Percentiles rank a stretch among this genome's conserved stretches.
These are phyloP conservation scores for Brettanomyces bruxellensis DNA, from an alignment of 805 yeast genomes.

Conservation along the genomic window DNA sequence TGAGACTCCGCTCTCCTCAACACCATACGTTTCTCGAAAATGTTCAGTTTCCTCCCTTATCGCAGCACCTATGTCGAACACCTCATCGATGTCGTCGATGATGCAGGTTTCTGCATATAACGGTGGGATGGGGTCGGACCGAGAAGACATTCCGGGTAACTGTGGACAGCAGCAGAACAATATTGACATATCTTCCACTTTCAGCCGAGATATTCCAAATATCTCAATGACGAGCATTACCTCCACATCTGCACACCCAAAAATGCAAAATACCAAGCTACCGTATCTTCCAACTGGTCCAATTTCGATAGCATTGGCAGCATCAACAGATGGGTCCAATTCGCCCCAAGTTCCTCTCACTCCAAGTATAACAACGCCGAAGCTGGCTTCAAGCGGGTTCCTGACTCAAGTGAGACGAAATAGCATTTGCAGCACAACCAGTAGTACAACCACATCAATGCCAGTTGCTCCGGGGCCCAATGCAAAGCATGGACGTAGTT, in stretches of 20 bases:
- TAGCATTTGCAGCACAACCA: slow-evolving; percentile 1
- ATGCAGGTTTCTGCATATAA: background rate
- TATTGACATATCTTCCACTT: too few relatives aligned
- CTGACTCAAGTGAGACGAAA: background rate
- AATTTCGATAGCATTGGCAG: too few relatives aligned
- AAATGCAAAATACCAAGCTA: too few relatives aligned
- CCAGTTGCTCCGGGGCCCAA: too few relatives aligned
- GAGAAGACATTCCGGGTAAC: too few relatives aligned
- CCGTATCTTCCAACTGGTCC: too few relatives aligned
- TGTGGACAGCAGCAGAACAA: too few relatives aligned
- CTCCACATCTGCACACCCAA: too few relatives aligned
- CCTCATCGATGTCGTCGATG: background rate
- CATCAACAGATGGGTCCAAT: too few relatives aligned
- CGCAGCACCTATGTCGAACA: background rate
- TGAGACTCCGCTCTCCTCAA: too few relatives aligned
- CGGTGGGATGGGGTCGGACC: background rate
- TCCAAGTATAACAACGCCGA: background rate
- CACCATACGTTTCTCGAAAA: background rate
- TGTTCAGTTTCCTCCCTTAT: background rate
- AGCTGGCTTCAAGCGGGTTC: background rate
- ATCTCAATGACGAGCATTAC: too few relatives aligned
- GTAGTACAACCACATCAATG: background rate
- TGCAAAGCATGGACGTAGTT: background rate
- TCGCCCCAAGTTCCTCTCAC: background rate
- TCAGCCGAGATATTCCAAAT: too few relatives aligned